Evolutionary conservation across 345 rosid genomes (phyloP).

Genomic region (Salix koriyanagi): DNA sequence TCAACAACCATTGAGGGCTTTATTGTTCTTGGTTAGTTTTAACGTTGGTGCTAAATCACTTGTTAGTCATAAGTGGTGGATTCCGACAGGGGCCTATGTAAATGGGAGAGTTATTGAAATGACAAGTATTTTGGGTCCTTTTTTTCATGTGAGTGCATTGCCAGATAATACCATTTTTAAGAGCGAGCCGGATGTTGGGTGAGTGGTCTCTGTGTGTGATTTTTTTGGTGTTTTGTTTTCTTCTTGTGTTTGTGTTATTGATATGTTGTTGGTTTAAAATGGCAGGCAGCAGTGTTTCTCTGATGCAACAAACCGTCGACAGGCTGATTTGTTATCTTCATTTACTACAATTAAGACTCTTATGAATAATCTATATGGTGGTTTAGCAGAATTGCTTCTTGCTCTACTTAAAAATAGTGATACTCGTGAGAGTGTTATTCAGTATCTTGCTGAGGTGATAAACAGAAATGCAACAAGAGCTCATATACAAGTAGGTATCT

Average conservation of each 20-base stretch:
- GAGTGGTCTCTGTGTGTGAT: slow-evolving; percentile 22
- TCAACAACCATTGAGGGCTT: slow-evolving; percentile 81
- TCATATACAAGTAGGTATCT: slow-evolving; percentile 66
- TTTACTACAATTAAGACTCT: slow-evolving; percentile 80
- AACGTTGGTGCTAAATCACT: slow-evolving; percentile 75
- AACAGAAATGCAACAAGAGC: slow-evolving; percentile 83
- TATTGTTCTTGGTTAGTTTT: slow-evolving; percentile 63
- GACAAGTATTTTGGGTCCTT: slow-evolving; percentile 96
- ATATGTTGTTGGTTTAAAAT: slow-evolving; percentile 1
- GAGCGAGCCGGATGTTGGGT: slow-evolving; percentile 98
- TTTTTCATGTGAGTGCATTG: slow-evolving; percentile 89
- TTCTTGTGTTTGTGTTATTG: background rate
- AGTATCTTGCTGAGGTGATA: slow-evolving; percentile 94
- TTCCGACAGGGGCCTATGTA: slow-evolving; percentile 76
- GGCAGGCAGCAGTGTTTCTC: slow-evolving; percentile 93
- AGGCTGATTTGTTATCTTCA: slow-evolving; percentile 78
- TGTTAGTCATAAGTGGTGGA: slow-evolving; percentile 91
- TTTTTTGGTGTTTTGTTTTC: background rate
- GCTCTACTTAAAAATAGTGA: slow-evolving; percentile 61
- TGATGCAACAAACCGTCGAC: slow-evolving; percentile 73
- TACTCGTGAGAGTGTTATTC: slow-evolving; percentile 78
- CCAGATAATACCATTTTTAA: slow-evolving; percentile 77
- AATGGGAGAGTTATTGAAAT: slow-evolving; percentile 91
- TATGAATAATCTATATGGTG: slow-evolving; percentile 65
- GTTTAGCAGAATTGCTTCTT: slow-evolving; percentile 65